phyloP scores from a whole-genome alignment of 345 rosid species.

The Conringia planisiliqua region DNA sequence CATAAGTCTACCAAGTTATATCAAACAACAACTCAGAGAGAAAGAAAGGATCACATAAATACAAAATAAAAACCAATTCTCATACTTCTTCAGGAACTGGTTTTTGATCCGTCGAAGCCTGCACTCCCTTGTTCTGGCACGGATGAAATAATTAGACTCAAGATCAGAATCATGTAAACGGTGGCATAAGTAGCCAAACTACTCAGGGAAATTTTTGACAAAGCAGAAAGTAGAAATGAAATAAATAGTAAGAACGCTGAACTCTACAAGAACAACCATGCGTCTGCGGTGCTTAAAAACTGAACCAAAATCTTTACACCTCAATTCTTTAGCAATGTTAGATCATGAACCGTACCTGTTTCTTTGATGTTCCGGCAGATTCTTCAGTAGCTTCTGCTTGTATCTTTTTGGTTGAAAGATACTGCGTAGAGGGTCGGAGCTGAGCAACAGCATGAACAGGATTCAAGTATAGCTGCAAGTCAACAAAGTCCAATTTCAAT shows the following conservation, averaged over 20 bases:
- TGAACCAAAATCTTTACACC: not conserved
- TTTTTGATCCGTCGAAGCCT: constrained; percentile 43
- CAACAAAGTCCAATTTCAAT: not conserved
- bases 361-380: constrained; percentile 53
- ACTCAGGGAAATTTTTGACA: not conserved
- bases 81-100: constrained; percentile 54
- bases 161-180: not conserved
- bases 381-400: constrained; percentile 32
- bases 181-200: not conserved
- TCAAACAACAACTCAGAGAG: not conserved
- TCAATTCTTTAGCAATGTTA: constrained; percentile 5
- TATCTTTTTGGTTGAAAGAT: constrained; percentile 45
- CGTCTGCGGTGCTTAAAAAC: not conserved
- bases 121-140: constrained; percentile 51
- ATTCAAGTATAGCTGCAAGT: constrained; percentile 80
- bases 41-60: constrained; percentile 2
- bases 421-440: constrained; percentile 68
- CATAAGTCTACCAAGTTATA: constrained; percentile 12
- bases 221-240: not conserved
- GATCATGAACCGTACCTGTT: constrained; percentile 46
- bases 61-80: constrained; percentile 6
- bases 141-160: not conserved
- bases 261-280: not conserved
- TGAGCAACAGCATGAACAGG: constrained; percentile 84
- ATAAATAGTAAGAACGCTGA: not conserved